A percentile compares a stretch with the other conserved stretches of the same genome.
Evolutionary conservation across 192 early-diverging fungal species (phyloP).

Genomic region (Mortierella alpina): DNA sequence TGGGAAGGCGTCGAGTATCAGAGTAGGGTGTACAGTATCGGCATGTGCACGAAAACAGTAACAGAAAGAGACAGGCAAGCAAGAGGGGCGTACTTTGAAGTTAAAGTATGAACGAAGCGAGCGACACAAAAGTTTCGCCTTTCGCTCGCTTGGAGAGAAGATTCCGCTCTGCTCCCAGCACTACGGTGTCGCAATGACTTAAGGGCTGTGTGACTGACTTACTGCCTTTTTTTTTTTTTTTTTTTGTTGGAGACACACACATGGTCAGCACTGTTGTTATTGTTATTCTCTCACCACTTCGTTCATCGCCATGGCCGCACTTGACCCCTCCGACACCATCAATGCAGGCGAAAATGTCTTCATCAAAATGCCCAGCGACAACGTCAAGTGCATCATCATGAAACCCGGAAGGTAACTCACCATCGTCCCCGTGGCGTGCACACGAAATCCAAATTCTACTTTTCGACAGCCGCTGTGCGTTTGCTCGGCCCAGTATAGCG

Average conservation of each 20-base stretch:
- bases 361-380: constrained; percentile 86
- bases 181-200: no score
- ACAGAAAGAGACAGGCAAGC: no score
- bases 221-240: no score
- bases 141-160: no score
- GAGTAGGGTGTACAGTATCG: no score
- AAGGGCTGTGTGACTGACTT: no score
- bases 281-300: not conserved
- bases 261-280: not conserved
- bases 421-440: not conserved
- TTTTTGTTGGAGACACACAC: not conserved
- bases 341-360: constrained; percentile 74
- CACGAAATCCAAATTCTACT: not conserved
- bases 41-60: no score
- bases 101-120: no score
- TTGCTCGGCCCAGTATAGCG: not conserved
- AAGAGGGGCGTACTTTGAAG: no score
- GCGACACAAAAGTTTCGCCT: no score
- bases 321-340: constrained; percentile 51
- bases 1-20: no score
- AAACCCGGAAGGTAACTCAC: constrained; percentile 63
- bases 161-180: no score
- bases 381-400: constrained; percentile 80
- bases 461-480: not conserved
- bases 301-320: constrained; percentile 7